Evolutionary conservation across 2,329 filamentous ascomycete genomes (phyloP).

Genomic region (Mycogone perniciosa): DNA sequence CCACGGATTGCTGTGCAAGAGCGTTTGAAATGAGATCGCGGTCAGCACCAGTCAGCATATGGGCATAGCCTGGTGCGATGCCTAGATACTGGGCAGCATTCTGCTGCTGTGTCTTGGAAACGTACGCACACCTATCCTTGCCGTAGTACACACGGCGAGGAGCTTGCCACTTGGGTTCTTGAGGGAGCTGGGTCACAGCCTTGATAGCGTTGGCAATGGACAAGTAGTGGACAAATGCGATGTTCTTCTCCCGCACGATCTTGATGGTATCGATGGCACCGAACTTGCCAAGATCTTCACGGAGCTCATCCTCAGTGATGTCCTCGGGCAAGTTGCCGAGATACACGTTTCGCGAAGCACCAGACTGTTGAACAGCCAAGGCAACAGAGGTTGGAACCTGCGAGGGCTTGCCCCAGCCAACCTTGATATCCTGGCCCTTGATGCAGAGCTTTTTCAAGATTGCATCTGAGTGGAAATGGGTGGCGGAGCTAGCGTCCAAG

Average conservation of each 20-base stretch:
- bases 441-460: conserved; percentile 99
- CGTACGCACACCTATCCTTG: conserved; percentile 96
- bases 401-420: conserved; percentile 98
- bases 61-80: conserved; percentile 92
- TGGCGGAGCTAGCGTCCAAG: conserved; percentile 92
- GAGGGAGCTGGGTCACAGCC: conserved; percentile 89
- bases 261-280: conserved; percentile 96
- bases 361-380: conserved; percentile 94
- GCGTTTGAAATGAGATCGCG: conserved; percentile 95
- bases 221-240: conserved; percentile 95
- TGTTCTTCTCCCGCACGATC: conserved; percentile 94
- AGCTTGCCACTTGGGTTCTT: conserved; percentile 94
- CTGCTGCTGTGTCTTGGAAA: conserved; percentile 99
- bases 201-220: conserved; percentile 98
- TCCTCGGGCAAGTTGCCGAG: conserved; percentile 90
- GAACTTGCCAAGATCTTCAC: conserved; percentile 93
- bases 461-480: conserved; percentile 98
- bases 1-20: conserved; percentile 93
- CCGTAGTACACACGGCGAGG: conserved; percentile 96
- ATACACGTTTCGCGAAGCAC: conserved; percentile 94
- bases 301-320: conserved; percentile 81
- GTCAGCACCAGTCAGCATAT: conserved; percentile 92
- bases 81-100: conserved; percentile 97
- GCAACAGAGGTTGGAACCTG: conserved; percentile 96
- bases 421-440: conserved; percentile 98